Percentiles rank a stretch among this genome's conserved stretches.
These are phyloP conservation scores for Aspergillus costaricaensis DNA, from an alignment of 2,329 filamentous ascomycete genomes.

Conservation along the genomic window DNA sequence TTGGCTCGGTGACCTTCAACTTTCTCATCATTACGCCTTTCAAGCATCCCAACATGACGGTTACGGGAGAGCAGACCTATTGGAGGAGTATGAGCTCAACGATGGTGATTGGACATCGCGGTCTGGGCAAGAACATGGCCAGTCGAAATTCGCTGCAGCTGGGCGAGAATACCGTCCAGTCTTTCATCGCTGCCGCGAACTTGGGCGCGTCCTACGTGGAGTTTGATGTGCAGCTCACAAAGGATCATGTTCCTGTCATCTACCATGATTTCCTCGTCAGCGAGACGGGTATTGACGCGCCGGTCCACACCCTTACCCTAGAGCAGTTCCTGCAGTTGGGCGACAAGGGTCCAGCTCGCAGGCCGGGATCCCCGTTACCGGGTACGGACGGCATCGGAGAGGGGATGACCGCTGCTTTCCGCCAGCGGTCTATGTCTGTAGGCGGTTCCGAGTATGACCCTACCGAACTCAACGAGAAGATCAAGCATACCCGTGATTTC, in stretches of 20 bases:
- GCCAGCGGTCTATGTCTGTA: conserved; percentile 61
- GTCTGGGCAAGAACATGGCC: conserved; percentile 86
- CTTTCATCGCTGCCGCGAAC: conserved; percentile 94
- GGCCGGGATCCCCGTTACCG: conserved; percentile 49
- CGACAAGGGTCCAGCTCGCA: conserved; percentile 51
- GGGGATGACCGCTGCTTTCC: conserved; percentile 18
- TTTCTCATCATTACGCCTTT: conserved; percentile 95
- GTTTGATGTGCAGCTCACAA: conserved; percentile 93
- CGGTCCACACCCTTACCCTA: conserved; percentile 89
- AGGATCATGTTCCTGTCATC: conserved; percentile 96
- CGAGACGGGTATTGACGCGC: conserved; percentile 95
- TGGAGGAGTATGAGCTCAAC: conserved; percentile 91
- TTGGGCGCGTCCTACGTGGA: conserved; percentile 75
- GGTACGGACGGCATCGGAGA: conserved; percentile 18
- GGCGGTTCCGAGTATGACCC: conserved; percentile 52
- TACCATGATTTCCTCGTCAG: conserved; percentile 98
- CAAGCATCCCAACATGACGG: conserved; percentile 87
- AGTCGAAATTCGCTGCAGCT: conserved; percentile 86
- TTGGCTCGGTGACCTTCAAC: conserved; percentile 95
- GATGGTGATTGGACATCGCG: conserved; percentile 74
- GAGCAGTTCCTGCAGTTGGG: conserved; percentile 91
- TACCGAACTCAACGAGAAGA: conserved; percentile 68
- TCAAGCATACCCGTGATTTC: conserved; percentile 96
- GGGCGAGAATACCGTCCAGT: conserved; percentile 92
- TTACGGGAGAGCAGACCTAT: conserved; percentile 88